These are phyloP conservation scores for Cylindrodendrum hubeiense DNA, from an alignment of 2,329 filamentous ascomycete species.

Conservation along the genomic window DNA sequence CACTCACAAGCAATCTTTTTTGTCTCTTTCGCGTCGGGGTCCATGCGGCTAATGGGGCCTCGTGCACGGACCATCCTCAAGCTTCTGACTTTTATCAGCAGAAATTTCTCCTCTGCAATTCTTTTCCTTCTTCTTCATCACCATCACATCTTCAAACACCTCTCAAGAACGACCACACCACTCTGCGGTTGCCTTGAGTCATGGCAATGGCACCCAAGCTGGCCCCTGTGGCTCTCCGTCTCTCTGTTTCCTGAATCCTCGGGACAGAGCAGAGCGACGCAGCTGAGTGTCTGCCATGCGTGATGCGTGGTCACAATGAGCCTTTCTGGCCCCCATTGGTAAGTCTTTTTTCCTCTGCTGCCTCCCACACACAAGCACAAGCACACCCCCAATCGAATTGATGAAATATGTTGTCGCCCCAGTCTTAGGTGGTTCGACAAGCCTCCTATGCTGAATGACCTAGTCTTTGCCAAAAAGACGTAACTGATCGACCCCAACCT, in stretches of 20 bases:
- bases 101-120: slow-evolving; percentile 40
- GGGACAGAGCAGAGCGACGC: not conserved
- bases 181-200: not conserved
- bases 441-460: slow-evolving; percentile 63
- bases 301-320: not conserved
- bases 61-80: slow-evolving; percentile 38
- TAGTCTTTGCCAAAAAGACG: slow-evolving; percentile 69
- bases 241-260: not conserved
- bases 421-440: slow-evolving; percentile 63
- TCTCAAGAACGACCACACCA: not conserved
- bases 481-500: slow-evolving; percentile 54
- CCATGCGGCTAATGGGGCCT: slow-evolving; percentile 1
- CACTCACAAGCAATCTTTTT: slow-evolving; percentile 13
- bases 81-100: slow-evolving; percentile 34
- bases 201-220: not conserved
- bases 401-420: slow-evolving; percentile 64
- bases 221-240: not conserved
- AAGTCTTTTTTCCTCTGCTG: slow-evolving; percentile 26
- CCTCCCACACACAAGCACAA: not conserved
- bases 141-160: slow-evolving; percentile 25
- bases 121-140: slow-evolving; percentile 40
- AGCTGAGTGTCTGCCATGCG: not conserved
- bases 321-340: slow-evolving; percentile 29
- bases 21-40: slow-evolving; percentile 15
- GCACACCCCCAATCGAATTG: slow-evolving; percentile 48